Conservation (phyloP, 129 eudicot genomes). For the Oenanthe sinensis region DNA sequence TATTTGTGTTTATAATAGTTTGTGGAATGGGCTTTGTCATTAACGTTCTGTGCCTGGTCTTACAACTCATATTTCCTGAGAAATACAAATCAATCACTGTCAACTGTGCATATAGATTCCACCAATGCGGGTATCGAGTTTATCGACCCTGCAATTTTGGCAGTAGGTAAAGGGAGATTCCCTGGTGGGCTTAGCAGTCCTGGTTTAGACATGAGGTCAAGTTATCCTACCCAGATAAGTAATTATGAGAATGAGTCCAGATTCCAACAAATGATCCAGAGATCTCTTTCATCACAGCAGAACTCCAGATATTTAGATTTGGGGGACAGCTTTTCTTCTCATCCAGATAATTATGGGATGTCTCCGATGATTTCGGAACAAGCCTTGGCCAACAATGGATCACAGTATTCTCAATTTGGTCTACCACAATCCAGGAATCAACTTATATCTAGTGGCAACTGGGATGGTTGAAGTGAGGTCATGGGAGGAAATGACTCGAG, state of each 20-base stretch:
- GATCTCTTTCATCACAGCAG: conserved; percentile 58
- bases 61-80: conserved; percentile 39
- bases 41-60: not conserved
- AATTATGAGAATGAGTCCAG: conserved; percentile 58
- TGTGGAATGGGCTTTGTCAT: not conserved
- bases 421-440: conserved; percentile 45
- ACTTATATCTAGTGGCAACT: conserved; percentile 52
- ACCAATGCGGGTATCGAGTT: conserved; percentile 61
- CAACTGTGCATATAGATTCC: conserved; percentile 34
- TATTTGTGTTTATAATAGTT: not conserved
- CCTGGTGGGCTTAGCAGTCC: conserved; percentile 42
- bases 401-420: conserved; percentile 46
- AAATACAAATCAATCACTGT: conserved; percentile 55
- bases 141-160: conserved; percentile 91
- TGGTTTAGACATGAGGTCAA: conserved; percentile 45
- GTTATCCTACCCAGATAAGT: conserved; percentile 40
- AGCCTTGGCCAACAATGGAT: conserved; percentile 30
- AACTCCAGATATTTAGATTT: conserved; percentile 53
- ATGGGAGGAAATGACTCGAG: conserved; percentile 54
- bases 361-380: conserved; percentile 53
- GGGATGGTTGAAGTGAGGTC: conserved; percentile 84
- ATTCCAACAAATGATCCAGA: conserved; percentile 58
- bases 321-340: conserved; percentile 43
- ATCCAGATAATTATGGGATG: conserved; percentile 48
- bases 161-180: conserved; percentile 83